Base-by-base conservation (phyloP, 768 basidiomycete genomes). In the Termitomyces sp. region DNA sequence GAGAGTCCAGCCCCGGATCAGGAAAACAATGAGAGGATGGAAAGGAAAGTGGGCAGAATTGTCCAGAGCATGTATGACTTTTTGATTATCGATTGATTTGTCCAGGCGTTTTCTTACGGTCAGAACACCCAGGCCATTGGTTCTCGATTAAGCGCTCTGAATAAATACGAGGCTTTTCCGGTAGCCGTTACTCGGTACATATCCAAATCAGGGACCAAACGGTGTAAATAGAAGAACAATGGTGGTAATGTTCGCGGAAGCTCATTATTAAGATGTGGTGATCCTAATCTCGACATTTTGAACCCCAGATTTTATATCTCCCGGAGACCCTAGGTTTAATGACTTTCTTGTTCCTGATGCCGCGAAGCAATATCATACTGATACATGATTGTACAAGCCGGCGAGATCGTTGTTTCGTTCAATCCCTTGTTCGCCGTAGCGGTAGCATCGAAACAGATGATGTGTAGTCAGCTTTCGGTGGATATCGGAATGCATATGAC, bases 81-180 rank as follows among this genome's bases (percentile, higher is more conserved):
- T 48, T 41, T 58, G 64, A 65, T 65, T 61, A 65, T 61, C 64
- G 64, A 65, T 65, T 45, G 64, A 61, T 63, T 52, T 48, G 26
- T 24, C 9, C 46, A 28, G 22, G 28, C 28, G 20, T 24, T 28
- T n/a, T n/a, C 40, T 41, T 41, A n/a, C 3, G n/a, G 38, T 40
- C 38, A 41, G 40, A 5, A 9, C 9, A 20, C n/a, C 40, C 16
- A 46, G 14, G 32, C 7, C 40, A 1, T 24, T 24, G 16, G 10
- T 45, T 35, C 5, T 24, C 32, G 16, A 41, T 38, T 41, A 50
- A 43, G 22, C 35, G 55, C 47, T 56, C 32, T 26, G 18, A n/a
- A 46, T 35, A 55, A 26, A 9, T 51, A 35, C 18, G 38, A 52
- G 16, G 16, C 18, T 18, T 44, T 44, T 32, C 24, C 41, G 33